Evolutionary conservation across 129 eudicot genomes (phyloP).

Genomic region (Apium graveolens): DNA sequence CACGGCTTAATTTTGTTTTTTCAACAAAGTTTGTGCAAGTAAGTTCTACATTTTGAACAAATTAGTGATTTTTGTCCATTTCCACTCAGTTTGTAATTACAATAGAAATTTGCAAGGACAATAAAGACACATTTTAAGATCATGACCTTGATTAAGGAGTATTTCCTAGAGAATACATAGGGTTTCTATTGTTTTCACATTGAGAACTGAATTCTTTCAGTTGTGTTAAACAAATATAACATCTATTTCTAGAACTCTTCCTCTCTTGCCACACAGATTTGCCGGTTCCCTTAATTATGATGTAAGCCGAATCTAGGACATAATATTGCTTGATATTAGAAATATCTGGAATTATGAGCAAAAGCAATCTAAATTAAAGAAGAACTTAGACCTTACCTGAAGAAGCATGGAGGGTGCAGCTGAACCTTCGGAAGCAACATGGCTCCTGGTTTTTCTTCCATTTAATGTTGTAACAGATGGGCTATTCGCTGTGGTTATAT

Average conservation of each 20-base stretch:
- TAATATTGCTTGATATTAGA: neutral
- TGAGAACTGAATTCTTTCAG: neutral
- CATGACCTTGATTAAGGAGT: neutral
- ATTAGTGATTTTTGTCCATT: neutral
- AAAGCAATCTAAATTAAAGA: neutral
- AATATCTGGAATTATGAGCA: neutral
- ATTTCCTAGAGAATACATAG: neutral
- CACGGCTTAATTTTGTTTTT: neutral
- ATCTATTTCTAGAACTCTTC: neutral
- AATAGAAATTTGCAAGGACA: neutral
- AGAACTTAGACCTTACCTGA: slow-evolving; percentile 42
- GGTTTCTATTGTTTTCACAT: neutral
- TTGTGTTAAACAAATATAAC: neutral
- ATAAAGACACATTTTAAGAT: neutral
- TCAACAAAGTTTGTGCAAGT: neutral
- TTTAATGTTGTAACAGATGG: slow-evolving; percentile 56
- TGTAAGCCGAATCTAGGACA: neutral
- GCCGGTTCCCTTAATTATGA: neutral
- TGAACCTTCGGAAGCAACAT: slow-evolving; percentile 38
- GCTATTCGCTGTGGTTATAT: slow-evolving; percentile 74
- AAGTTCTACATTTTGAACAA: neutral
- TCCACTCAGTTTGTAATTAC: neutral
- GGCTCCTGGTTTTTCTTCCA: slow-evolving; percentile 77
- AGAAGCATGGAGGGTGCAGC: slow-evolving; percentile 77
- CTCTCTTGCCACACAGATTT: neutral